Evolutionary conservation across 2,329 filamentous ascomycete genomes (phyloP).

Genomic region (Ophiognomonia clavigignenti-juglandacearum): DNA sequence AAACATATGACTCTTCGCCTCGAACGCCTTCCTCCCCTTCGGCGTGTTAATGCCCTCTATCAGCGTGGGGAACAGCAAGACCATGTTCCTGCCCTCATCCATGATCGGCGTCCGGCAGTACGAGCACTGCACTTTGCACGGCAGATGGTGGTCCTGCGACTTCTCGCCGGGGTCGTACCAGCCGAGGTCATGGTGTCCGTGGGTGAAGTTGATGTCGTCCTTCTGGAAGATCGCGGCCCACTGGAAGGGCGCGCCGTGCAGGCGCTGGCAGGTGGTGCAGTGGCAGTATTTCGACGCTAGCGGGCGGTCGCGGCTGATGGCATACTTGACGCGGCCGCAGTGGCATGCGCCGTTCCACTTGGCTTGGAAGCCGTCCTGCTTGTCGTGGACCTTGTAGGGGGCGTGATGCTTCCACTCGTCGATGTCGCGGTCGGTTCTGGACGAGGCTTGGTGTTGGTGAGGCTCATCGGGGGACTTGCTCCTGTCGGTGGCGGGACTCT

Average conservation of each 20-base stretch:
- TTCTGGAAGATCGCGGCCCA: conserved; percentile 89
- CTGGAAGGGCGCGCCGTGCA: conserved; percentile 83
- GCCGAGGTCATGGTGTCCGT: conserved; percentile 57
- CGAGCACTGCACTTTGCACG: conserved; percentile 75
- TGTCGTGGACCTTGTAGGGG: conserved; percentile 22
- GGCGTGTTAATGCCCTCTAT: conserved; percentile 57
- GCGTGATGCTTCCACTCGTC: conserved; percentile 24
- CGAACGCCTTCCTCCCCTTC: conserved; percentile 59
- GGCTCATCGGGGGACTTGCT: conserved; percentile 11
- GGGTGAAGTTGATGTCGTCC: conserved; percentile 63
- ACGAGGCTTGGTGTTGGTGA: conserved; percentile 22
- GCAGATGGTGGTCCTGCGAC: conserved; percentile 60
- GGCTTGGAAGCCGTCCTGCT: conserved; percentile 22
- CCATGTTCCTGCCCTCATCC: conserved; percentile 85
- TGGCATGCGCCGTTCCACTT: conserved; percentile 51
- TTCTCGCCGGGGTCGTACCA: conserved; percentile 68
- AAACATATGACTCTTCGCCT: conserved; percentile 73
- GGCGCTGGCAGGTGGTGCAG: conserved; percentile 72
- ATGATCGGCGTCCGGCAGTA: conserved; percentile 76
- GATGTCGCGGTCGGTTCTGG: conserved; percentile 18
- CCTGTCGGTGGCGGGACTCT: background rate
- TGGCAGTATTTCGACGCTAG: conserved; percentile 78
- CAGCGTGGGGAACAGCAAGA: conserved; percentile 71
- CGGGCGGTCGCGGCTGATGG: conserved; percentile 64
- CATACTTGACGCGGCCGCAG: conserved; percentile 70